Conservation (phyloP, 495 filamentous ascomycete species). For the Neurospora discreta region DNA sequence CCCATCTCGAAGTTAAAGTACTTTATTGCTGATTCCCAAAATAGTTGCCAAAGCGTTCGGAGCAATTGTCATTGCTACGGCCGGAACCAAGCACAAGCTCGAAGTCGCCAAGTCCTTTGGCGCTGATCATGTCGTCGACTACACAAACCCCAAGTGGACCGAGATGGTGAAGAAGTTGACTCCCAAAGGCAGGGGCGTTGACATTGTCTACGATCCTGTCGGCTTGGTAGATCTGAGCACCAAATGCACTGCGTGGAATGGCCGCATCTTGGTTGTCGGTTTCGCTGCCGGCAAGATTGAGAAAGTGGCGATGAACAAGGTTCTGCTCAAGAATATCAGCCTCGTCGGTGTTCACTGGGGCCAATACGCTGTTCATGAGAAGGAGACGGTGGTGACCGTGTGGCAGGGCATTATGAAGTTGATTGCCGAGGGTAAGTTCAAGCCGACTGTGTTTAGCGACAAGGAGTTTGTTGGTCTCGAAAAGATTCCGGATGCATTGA, state of each 20-base stretch:
- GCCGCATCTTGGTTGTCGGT: conserved; percentile 73
- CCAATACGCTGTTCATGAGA: conserved; percentile 63
- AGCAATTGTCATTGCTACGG: conserved; percentile 82
- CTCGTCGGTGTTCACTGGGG: conserved; percentile 91
- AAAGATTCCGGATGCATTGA: conserved; percentile 62
- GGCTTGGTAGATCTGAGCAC: conserved; percentile 73
- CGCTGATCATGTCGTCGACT: conserved; percentile 75
- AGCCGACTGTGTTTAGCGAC: conserved; percentile 71
- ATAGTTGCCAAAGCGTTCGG: conserved; percentile 76
- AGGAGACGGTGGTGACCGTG: conserved; percentile 54
- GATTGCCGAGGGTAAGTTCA: conserved; percentile 68
- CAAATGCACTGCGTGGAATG: conserved; percentile 89
- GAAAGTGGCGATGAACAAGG: conserved; percentile 83
- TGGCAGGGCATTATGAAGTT: conserved; percentile 76
- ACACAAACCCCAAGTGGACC: conserved; percentile 60
- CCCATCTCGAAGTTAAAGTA: neutral
- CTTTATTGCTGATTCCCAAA: neutral
- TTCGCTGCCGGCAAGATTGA: conserved; percentile 86
- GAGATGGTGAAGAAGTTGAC: conserved; percentile 66
- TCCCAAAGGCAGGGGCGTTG: conserved; percentile 61
- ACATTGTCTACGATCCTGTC: conserved; percentile 86
- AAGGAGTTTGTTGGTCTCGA: conserved; percentile 74
- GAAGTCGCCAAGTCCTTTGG: conserved; percentile 69
- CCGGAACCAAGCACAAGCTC: conserved; percentile 65
- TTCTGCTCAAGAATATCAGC: conserved; percentile 87